Evolutionary conservation across 768 basidiomycete genomes (phyloP).

Genomic region (Leucocoprinus sp.): DNA sequence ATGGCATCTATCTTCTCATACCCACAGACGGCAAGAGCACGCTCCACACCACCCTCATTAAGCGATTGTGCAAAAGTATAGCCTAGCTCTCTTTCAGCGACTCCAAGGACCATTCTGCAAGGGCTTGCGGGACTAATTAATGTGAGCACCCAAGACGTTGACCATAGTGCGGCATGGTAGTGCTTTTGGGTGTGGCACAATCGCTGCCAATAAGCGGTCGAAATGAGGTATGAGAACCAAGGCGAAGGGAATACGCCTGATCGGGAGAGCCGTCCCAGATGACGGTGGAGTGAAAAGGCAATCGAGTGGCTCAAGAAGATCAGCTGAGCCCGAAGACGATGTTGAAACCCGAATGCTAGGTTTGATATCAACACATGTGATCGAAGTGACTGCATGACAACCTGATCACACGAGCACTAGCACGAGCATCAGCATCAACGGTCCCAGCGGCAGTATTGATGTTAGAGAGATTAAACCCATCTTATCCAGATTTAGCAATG

Average conservation of each 20-base stretch:
- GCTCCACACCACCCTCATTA: conserved; percentile 64
- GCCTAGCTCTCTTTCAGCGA: conserved; percentile 78
- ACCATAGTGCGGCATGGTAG: conserved; percentile 96
- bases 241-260: conserved; percentile 83
- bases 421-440: conserved; percentile 91
- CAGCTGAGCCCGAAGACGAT: too few relatives aligned
- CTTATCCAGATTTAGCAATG: conserved; percentile 92
- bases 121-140: conserved; percentile 89
- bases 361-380: neutral
- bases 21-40: conserved; percentile 91
- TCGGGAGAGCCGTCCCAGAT: too few relatives aligned
- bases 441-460: conserved; percentile 92
- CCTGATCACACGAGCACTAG: conserved; percentile 89
- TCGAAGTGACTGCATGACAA: too few relatives aligned
- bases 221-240: conserved; percentile 94
- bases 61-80: conserved; percentile 72
- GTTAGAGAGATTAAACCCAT: conserved; percentile 94
- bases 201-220: conserved; percentile 74
- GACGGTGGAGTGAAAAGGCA: too few relatives aligned
- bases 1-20: conserved; percentile 91
- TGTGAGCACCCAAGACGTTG: conserved; percentile 89
- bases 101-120: conserved; percentile 83
- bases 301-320: too few relatives aligned
- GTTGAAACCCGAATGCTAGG: conserved; percentile 86
- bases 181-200: conserved; percentile 77